Base-by-base conservation (phyloP, 108 stramenopile species). In the Cyclotella baltica region DNA sequence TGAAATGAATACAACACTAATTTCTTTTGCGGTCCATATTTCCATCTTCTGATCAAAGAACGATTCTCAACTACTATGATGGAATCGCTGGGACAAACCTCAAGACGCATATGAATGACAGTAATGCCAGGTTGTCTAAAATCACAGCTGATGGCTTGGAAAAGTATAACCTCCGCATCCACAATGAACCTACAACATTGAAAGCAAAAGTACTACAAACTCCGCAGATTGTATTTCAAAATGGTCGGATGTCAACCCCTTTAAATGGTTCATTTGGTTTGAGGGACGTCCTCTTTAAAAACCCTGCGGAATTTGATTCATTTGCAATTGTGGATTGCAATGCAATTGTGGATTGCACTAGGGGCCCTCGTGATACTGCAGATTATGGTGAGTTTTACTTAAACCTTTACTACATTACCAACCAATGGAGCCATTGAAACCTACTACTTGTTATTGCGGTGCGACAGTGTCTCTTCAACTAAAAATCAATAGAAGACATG, bases 231-330 rank as follows among this genome's bases (percentile, higher is more conserved):
- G 28, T 38, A 13, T 77, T 77, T 43, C 20, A 38, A 19, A 19
- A 56, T n/a, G 19, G 34, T 18, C 30, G 19, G 20, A 19, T 18
- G 11, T 61, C 40, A 15, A 22, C 3, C 5, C 16, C 22, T n/a
- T 20, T 0, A 25, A 69, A 77, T 33, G 77, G 77, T 20, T 70
- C 68, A 18, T 77, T 77, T 62, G 53, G 70, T 64, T 30, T 77
- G 52, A 38, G 35, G 4, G 30, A 51, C 50, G 51, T 63, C 34
- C 28, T 10, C 37, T 46, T 43, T 65, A 30, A 56, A 33, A 62
- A 16, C 31, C 35, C 61, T 2, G 61, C 16, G 10, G 35, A 11
- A 13, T 9, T 62, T 2, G 48, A 47, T 38, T 68, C 67, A 28
- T 67, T 67, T 70, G 68, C 77, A 19, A 51, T 36, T 46, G 47